Base-by-base conservation (phyloP, 208 protist genomes). In the Acanthamoeba quina region DNA sequence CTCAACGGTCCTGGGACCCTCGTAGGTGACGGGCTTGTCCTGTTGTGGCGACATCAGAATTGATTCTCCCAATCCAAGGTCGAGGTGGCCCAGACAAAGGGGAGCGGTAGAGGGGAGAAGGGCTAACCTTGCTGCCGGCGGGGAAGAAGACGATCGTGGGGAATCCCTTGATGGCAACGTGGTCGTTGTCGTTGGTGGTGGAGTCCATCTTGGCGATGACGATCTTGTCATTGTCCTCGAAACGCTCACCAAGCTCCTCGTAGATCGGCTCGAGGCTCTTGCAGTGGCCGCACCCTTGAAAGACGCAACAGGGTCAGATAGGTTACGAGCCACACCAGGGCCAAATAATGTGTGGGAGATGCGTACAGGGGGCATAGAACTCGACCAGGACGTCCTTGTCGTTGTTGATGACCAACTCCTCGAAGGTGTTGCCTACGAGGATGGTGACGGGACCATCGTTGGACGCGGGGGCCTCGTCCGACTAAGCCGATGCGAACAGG, bases 271-370 rank as follows among this genome's bases (percentile, higher is more conserved):
- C 83, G 41, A 97, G 82, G 52, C 74, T 64, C 95, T 96, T 97
- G 97, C 98, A 99, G 96, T 99, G 98, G 52, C 98, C 98, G 95
- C 98, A 99, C 98, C 98, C 99, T 90, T 15, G 34, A 34, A n/a
- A 37, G 0, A 72, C 10, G 9, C 15, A 13, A 37, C 29, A 37
- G 6, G 10, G 64, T 72, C 29, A 74, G 86, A 7, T 19, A 70
- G 11, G 52, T 47, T 19, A 41, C 7, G 29, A 88, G 29, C 78
- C 26, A 62, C 37, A 41, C 37, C 37, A 41, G 29, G 34, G 41
- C 13, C 15, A 80, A 7, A 62, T 62, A 31, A 62, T 3, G 47
- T 15, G 34, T 11, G 47, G 31, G 47, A 11, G 49, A 86, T 29
- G 49, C 60, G 44, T 70, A 94, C 98, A 99, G 86, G 98, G 98